Conservation (phyloP, 2,329 filamentous ascomycete genomes). For the Cladobotryum mycophilum region DNA sequence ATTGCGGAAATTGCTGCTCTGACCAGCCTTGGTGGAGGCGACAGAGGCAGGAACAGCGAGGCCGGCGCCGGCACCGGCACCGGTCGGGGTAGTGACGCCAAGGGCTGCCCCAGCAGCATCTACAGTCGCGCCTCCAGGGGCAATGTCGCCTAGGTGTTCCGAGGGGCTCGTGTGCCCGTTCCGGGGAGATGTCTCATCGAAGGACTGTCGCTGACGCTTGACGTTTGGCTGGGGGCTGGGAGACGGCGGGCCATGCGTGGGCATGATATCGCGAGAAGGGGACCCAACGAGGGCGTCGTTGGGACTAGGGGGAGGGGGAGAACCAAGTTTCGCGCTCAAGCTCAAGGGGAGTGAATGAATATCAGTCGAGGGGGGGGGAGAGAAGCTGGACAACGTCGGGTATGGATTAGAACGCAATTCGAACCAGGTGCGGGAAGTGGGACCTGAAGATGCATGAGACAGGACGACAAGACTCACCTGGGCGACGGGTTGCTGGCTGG, state of each 20-base stretch:
- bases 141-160: conserved; percentile 24
- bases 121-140: conserved; percentile 19
- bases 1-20: conserved; percentile 69
- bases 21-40: conserved; percentile 40
- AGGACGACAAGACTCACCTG: neutral
- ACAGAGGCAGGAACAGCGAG: conserved; percentile 19
- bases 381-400: neutral
- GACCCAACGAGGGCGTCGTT: neutral
- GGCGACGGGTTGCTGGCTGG: too few relatives aligned
- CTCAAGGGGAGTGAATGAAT: neutral
- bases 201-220: conserved; percentile 53
- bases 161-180: conserved; percentile 20
- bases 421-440: neutral
- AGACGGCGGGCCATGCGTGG: conserved; percentile 41
- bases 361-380: neutral
- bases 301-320: neutral
- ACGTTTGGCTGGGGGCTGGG: conserved; percentile 40
- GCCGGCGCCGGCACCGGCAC: conserved; percentile 13
- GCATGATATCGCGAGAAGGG: conserved; percentile 8
- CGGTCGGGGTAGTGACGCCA: conserved; percentile 16
- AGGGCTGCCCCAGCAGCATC: neutral
- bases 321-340: neutral
- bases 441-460: neutral
- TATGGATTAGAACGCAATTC: neutral
- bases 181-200: conserved; percentile 39